Percentiles rank a stretch among this genome's conserved stretches.
These are phyloP conservation scores for Phtheirospermum japonicum DNA, from an alignment of 257 asterid species.

Conservation along the genomic window DNA sequence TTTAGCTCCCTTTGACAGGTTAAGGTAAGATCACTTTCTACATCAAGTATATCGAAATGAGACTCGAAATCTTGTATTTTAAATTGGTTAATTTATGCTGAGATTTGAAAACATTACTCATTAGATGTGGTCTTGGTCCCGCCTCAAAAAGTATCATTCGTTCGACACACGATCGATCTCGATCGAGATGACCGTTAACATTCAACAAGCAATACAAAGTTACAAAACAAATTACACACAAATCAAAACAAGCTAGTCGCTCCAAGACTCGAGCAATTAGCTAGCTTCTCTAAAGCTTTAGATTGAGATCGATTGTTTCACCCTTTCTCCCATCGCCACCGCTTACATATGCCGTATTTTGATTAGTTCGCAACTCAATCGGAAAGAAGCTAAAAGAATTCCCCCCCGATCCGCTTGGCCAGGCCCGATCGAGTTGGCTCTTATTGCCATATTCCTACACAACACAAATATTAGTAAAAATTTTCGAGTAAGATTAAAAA, in stretches of 20 bases:
- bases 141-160: no score
- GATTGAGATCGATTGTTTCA: constrained; percentile 65
- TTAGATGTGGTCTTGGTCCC: no score
- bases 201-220: constrained; percentile 13
- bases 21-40: no score
- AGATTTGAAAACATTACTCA: no score
- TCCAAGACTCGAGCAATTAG: constrained; percentile 14
- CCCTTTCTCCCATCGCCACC: constrained; percentile 35
- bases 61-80: no score
- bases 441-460: constrained; percentile 41
- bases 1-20: no score
- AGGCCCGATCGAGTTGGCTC: constrained; percentile 27
- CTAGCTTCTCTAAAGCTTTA: constrained; percentile 47
- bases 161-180: no score
- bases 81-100: no score
- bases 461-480: background rate
- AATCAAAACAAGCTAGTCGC: background rate
- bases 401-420: constrained; percentile 35
- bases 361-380: constrained; percentile 30
- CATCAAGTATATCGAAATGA: no score
- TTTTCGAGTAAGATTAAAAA: background rate
- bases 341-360: constrained; percentile 26
- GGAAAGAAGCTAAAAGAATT: constrained; percentile 62
- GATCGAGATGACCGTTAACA: constrained; percentile 2
- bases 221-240: constrained; percentile 22